These are phyloP conservation scores for Ichthyophthirius multifiliis DNA, from an alignment of 169 alveolate genomes.

Conservation along the genomic window DNA sequence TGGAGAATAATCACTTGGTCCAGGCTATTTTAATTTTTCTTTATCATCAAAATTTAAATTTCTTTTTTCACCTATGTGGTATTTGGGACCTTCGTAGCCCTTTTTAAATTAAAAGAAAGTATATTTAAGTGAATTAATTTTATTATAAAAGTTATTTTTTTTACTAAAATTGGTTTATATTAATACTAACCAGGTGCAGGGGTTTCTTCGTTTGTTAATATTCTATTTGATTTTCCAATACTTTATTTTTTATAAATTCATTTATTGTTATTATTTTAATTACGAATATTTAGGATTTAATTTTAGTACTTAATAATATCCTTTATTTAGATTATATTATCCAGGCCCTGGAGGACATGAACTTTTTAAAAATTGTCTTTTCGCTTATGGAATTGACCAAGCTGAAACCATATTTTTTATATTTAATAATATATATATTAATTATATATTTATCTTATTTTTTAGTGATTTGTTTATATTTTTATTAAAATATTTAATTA, in stretches of 20 bases:
- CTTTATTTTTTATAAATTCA: background rate
- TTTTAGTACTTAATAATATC: no score
- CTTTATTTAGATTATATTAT: no score
- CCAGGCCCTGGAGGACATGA: no score
- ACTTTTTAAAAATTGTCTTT: no score
- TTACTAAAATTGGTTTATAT: background rate
- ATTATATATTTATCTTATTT: no score
- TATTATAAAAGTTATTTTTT: background rate
- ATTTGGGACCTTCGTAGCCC: background rate
- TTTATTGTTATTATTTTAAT: background rate
- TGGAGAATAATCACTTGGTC: background rate
- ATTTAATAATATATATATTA: background rate
- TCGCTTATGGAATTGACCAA: background rate
- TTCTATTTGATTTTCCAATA: background rate
- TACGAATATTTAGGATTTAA: no score
- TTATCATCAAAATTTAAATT: background rate
- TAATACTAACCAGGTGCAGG: constrained; percentile 1
- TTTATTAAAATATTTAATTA: no score
- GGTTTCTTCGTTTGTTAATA: background rate
- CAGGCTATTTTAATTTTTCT: background rate
- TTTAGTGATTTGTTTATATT: no score
- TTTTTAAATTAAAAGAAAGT: background rate
- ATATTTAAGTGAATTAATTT: background rate
- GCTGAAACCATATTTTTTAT: background rate
- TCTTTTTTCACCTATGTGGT: background rate